Evolutionary conservation across 1,284 basidiomycete species (phyloP).

Genomic region (Tausonia pullulans): DNA sequence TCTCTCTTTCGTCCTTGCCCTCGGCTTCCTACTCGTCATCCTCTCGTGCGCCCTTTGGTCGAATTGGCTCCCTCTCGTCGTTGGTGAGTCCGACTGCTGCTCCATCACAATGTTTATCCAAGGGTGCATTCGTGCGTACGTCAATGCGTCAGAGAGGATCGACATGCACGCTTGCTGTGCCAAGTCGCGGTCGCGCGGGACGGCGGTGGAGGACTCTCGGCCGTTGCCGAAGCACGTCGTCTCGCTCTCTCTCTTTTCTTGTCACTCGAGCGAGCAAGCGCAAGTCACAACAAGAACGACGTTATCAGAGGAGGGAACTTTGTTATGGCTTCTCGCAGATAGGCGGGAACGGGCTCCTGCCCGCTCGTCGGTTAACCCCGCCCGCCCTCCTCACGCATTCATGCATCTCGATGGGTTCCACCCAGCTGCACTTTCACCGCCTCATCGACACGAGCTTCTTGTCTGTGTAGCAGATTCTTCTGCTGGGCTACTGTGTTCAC

Average conservation of each 20-base stretch:
- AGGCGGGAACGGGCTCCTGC: too few relatives aligned
- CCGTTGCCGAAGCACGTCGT: background rate
- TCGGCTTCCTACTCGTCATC: slow-evolving; percentile 95
- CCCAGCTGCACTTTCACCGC: too few relatives aligned
- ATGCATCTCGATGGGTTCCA: too few relatives aligned
- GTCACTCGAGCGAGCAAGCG: background rate
- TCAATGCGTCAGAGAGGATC: background rate
- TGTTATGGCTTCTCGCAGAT: too few relatives aligned
- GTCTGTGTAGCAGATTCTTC: too few relatives aligned
- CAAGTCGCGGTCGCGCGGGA: background rate
- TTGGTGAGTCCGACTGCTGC: slow-evolving; percentile 58
- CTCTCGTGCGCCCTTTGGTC: slow-evolving; percentile 91
- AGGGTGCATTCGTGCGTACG: background rate
- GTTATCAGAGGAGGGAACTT: too few relatives aligned
- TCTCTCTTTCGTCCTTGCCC: slow-evolving; percentile 88
- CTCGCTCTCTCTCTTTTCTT: background rate
- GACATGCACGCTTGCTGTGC: background rate
- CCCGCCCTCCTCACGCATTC: too few relatives aligned
- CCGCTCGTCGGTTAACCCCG: too few relatives aligned
- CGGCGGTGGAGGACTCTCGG: background rate
- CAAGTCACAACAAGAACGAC: too few relatives aligned
- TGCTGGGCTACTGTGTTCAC: too few relatives aligned
- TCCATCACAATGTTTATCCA: background rate
- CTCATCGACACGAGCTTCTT: background rate
- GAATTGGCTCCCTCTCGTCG: slow-evolving; percentile 94